These are phyloP conservation scores for Dioscorea cayenensis DNA, from an alignment of 116 monocot genomes.

Conservation along the genomic window DNA sequence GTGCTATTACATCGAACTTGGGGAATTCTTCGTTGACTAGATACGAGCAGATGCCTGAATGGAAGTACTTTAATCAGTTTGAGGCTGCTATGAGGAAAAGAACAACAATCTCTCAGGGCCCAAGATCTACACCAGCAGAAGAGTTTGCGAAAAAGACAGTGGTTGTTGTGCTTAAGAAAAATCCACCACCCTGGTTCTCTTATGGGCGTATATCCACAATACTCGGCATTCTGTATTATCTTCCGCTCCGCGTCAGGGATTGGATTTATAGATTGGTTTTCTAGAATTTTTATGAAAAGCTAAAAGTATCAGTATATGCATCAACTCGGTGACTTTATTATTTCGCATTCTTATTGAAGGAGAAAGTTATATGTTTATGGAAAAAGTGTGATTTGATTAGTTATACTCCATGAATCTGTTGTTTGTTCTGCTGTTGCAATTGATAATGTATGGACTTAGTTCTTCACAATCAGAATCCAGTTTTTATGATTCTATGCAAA, in stretches of 20 bases:
- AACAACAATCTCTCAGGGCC: slow-evolving; percentile 46
- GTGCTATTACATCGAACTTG: slow-evolving; percentile 75
- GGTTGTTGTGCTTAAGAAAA: slow-evolving; percentile 45
- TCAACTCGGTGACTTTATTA: too few species aligned
- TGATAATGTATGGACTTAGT: too few species aligned
- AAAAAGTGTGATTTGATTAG: too few species aligned
- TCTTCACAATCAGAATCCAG: too few species aligned
- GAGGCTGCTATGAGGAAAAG: slow-evolving; percentile 41
- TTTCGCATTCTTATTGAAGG: too few species aligned
- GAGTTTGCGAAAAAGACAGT: slow-evolving; percentile 75
- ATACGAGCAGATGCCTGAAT: slow-evolving; percentile 69
- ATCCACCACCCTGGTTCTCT: slow-evolving; percentile 80
- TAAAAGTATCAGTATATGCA: too few species aligned
- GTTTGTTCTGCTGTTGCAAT: too few species aligned
- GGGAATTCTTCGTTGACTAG: slow-evolving; percentile 44
- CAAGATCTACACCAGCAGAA: slow-evolving; percentile 58
- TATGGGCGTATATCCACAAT: slow-evolving; percentile 59
- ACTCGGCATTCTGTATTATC: slow-evolving; percentile 52
- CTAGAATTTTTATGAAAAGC: too few species aligned
- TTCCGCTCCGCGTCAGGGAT: slow-evolving; percentile 63
- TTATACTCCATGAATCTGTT: too few species aligned
- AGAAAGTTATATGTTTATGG: too few species aligned
- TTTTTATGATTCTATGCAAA: too few species aligned
- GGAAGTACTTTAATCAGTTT: slow-evolving; percentile 73
- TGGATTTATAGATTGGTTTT: background rate